Conservation (phyloP, 2,329 filamentous ascomycete genomes). For the Sarocladium kiliense region DNA sequence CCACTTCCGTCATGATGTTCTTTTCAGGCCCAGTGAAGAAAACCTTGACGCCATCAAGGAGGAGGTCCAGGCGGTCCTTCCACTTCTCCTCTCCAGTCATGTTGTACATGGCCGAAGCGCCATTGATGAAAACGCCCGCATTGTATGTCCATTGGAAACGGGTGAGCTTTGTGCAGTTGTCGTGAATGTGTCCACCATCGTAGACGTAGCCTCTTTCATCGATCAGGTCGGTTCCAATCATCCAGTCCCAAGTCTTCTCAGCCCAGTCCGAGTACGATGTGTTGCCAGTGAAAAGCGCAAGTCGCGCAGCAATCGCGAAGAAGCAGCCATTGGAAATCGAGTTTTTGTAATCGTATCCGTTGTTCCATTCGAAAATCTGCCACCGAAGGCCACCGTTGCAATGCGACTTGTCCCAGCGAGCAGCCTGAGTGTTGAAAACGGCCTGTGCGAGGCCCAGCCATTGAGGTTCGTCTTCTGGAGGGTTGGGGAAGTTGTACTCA, state of each 20-base stretch:
- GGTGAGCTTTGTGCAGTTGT: slow-evolving; percentile 53
- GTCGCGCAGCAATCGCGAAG: slow-evolving; percentile 59
- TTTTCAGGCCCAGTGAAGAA: slow-evolving; percentile 49
- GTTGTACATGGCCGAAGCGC: slow-evolving; percentile 66
- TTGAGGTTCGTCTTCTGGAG: slow-evolving; percentile 47
- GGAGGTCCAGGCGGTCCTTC: slow-evolving; percentile 51
- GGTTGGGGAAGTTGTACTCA: slow-evolving; percentile 62
- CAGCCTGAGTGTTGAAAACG: slow-evolving; percentile 74
- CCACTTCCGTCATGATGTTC: slow-evolving; percentile 59
- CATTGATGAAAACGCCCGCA: slow-evolving; percentile 59
- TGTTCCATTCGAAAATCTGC: slow-evolving; percentile 83
- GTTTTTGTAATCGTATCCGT: slow-evolving; percentile 74
- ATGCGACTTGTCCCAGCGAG: slow-evolving; percentile 62
- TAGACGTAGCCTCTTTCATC: slow-evolving; percentile 55
- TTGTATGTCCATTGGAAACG: slow-evolving; percentile 68
- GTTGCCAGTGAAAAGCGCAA: slow-evolving; percentile 75
- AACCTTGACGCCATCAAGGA: slow-evolving; percentile 47
- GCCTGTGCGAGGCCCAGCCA: slow-evolving; percentile 72
- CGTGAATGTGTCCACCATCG: slow-evolving; percentile 53
- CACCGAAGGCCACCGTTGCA: slow-evolving; percentile 76
- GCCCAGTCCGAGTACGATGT: slow-evolving; percentile 75
- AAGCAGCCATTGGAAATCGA: slow-evolving; percentile 59
- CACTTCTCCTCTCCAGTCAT: slow-evolving; percentile 48
- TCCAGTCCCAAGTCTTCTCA: slow-evolving; percentile 67
- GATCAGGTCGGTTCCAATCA: slow-evolving; percentile 51